Percentiles rank a stretch among this genome's conserved stretches.
Conservation (phyloP, 2,329 filamentous ascomycete species). For the Fusarium sp. region DNA sequence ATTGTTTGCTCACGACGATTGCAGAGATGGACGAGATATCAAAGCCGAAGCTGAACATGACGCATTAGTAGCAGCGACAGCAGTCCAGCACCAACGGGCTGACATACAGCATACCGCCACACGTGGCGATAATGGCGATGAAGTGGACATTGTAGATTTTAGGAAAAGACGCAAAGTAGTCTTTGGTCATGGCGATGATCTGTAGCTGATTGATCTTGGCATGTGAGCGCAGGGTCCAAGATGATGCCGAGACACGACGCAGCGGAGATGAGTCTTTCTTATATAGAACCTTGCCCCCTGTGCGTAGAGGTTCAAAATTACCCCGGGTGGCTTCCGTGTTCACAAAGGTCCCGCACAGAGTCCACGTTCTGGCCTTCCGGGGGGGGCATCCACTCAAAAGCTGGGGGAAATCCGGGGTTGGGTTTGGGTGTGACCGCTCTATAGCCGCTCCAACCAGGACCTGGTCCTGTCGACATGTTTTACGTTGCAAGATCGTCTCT, state of each 20-base stretch:
- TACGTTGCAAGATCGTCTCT: not conserved
- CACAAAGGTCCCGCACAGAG: not conserved
- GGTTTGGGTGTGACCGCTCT: not conserved
- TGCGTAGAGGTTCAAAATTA: not conserved
- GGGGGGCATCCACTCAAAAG: not conserved
- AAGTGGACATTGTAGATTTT: not conserved
- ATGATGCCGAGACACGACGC: not conserved
- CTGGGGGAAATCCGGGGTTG: not conserved
- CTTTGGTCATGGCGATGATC: not conserved
- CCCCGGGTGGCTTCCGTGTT: not conserved
- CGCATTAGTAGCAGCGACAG: not conserved
- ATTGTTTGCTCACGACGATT: not conserved
- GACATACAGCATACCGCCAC: not conserved
- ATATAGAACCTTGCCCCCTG: not conserved
- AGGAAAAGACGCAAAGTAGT: not conserved
- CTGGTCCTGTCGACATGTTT: not conserved
- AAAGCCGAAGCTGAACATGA: not conserved
- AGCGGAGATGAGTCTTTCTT: not conserved
- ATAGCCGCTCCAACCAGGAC: not conserved
- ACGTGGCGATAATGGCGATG: not conserved
- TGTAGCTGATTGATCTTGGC: not conserved
- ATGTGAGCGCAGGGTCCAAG: not conserved
- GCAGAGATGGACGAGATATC: slow-evolving; percentile 1
- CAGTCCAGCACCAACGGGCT: not conserved
- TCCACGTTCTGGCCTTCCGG: not conserved